A percentile compares a stretch with the other conserved stretches of the same genome.
These are phyloP conservation scores for Cairneyella variabilis DNA, from an alignment of 495 filamentous ascomycete species.

Conservation along the genomic window DNA sequence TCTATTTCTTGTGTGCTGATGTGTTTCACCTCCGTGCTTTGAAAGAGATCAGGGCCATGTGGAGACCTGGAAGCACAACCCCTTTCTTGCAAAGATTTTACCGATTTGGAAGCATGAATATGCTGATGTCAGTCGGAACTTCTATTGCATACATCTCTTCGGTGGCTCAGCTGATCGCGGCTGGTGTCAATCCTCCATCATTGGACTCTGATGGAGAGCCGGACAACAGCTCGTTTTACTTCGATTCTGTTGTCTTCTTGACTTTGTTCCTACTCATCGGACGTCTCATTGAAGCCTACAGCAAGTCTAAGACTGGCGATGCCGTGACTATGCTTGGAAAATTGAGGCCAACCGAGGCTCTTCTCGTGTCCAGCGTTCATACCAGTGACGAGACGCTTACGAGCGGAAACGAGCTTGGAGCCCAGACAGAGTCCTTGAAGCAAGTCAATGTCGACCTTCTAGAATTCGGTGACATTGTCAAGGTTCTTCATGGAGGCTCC, in stretches of 20 bases:
- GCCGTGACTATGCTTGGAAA: slow-evolving; percentile 77
- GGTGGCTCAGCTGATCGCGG: slow-evolving; percentile 68
- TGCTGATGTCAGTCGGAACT: slow-evolving; percentile 86
- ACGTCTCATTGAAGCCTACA: slow-evolving; percentile 83
- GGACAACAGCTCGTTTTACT: slow-evolving; percentile 66
- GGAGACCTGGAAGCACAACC: slow-evolving; percentile 73
- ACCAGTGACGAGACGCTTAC: slow-evolving; percentile 9
- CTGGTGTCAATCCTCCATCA: slow-evolving; percentile 23
- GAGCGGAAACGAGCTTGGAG: background rate
- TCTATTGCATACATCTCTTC: slow-evolving; percentile 86
- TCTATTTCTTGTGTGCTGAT: slow-evolving; percentile 87
- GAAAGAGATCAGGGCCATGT: slow-evolving; percentile 75
- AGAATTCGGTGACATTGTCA: slow-evolving; percentile 78
- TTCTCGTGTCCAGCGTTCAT: slow-evolving; percentile 47
- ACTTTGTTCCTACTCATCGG: slow-evolving; percentile 85
- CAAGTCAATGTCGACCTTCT: slow-evolving; percentile 61
- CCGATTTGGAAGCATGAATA: slow-evolving; percentile 95
- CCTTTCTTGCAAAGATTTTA: slow-evolving; percentile 78
- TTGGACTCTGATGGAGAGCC: slow-evolving; percentile 18
- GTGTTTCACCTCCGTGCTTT: slow-evolving; percentile 76
- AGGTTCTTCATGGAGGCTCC: slow-evolving; percentile 72
- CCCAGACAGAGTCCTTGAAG: slow-evolving; percentile 21
- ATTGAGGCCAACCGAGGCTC: slow-evolving; percentile 74
- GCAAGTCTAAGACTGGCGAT: slow-evolving; percentile 87
- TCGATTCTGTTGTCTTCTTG: slow-evolving; percentile 91